These are phyloP conservation scores for Mucor piriformis DNA, from an alignment of 371 early-diverging fungal genomes.

Conservation along the genomic window DNA sequence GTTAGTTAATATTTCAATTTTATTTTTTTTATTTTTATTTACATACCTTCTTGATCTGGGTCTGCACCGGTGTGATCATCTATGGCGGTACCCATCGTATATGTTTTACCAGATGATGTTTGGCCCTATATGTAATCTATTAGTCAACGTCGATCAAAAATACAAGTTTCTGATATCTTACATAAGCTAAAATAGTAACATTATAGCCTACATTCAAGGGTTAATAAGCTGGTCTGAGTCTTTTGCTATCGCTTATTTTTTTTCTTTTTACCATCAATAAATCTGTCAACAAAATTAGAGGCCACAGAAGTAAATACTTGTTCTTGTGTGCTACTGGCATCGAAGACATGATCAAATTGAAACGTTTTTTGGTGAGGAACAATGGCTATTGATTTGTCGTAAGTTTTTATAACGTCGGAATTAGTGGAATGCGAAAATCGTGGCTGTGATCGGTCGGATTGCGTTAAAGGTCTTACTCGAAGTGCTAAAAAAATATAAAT, in stretches of 20 bases:
- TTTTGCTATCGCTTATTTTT: not conserved
- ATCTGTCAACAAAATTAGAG: slow-evolving; percentile 76
- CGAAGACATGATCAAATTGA: slow-evolving; percentile 82
- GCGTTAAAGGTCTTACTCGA: slow-evolving; percentile 59
- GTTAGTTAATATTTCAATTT: not conserved
- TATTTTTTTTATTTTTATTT: not conserved
- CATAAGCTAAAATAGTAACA: slow-evolving; percentile 97
- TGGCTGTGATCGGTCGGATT: slow-evolving; percentile 50
- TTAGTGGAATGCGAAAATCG: slow-evolving; percentile 47
- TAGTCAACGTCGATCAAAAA: slow-evolving; percentile 11
- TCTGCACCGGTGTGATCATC: slow-evolving; percentile 59
- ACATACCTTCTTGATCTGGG: slow-evolving; percentile 53
- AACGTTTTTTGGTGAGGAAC: slow-evolving; percentile 64
- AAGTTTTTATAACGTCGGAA: slow-evolving; percentile 44
- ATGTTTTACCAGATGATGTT: slow-evolving; percentile 97
- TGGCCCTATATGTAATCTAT: slow-evolving; percentile 58
- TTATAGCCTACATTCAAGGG: slow-evolving; percentile 74
- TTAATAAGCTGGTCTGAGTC: not conserved
- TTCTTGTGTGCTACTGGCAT: slow-evolving; percentile 66
- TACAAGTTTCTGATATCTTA: slow-evolving; percentile 21
- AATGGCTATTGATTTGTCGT: slow-evolving; percentile 45
- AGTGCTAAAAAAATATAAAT: slow-evolving; percentile 39
- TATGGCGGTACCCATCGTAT: slow-evolving; percentile 94
- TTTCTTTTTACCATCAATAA: slow-evolving; percentile 77
- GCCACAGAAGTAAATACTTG: slow-evolving; percentile 75